Evolutionary conservation across 2,329 filamentous ascomycete genomes (phyloP).

Genomic region (Verticillium zaregamsianum): DNA sequence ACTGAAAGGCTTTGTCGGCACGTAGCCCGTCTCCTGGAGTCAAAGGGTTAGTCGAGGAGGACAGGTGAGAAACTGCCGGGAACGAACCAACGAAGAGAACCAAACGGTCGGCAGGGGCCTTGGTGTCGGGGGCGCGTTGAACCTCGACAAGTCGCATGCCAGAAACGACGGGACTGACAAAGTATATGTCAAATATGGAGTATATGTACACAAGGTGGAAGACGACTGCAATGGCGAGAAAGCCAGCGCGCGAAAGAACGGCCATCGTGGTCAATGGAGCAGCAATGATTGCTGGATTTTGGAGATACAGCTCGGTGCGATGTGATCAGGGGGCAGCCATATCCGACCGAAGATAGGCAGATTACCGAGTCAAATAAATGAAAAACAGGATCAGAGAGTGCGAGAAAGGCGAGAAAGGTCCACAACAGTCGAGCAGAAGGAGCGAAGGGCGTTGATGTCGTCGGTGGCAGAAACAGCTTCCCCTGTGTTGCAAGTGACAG

Average conservation of each 20-base stretch:
- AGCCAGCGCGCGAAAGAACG: slow-evolving; percentile 64
- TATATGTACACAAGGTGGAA: slow-evolving; percentile 94
- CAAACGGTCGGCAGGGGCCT: slow-evolving; percentile 82
- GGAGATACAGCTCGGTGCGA: background rate
- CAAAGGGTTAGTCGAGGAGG: slow-evolving; percentile 3
- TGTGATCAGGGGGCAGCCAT: background rate
- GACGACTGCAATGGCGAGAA: slow-evolving; percentile 80
- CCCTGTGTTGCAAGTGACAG: background rate
- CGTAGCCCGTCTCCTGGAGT: slow-evolving; percentile 77
- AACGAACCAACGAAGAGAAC: slow-evolving; percentile 83
- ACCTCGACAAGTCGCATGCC: slow-evolving; percentile 75
- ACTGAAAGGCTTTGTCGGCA: slow-evolving; percentile 97
- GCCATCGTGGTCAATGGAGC: slow-evolving; percentile 38
- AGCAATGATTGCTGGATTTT: background rate
- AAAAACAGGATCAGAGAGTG: background rate
- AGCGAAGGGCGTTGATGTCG: background rate
- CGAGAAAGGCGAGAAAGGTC: background rate
- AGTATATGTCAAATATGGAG: slow-evolving; percentile 98
- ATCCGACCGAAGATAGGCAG: background rate
- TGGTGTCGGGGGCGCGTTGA: slow-evolving; percentile 51
- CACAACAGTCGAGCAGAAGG: background rate
- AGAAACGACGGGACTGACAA: slow-evolving; percentile 93
- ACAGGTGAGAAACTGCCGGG: background rate
- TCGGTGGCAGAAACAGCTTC: background rate
- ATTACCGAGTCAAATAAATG: background rate